Conservation (phyloP, 2,329 filamentous ascomycete genomes). For the Dactylonectria estremocensis region DNA sequence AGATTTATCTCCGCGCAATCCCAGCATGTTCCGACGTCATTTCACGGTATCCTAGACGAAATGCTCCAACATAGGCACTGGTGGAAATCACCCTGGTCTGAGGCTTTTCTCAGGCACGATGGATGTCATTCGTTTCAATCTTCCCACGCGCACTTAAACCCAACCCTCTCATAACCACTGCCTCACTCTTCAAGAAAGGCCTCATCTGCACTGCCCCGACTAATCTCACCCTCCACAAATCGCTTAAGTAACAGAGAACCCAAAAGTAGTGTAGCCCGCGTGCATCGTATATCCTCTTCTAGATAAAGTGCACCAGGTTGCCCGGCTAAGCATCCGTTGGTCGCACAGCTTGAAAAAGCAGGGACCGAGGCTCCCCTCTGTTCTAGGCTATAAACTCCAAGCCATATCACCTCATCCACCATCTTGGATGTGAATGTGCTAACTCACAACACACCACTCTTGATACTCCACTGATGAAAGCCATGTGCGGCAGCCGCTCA, state of each 20-base stretch:
- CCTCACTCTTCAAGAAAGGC: conserved; percentile 1
- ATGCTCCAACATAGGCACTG: background rate
- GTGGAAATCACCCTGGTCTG: background rate
- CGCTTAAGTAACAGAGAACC: conserved; percentile 6
- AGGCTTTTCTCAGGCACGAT: background rate
- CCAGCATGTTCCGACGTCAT: background rate
- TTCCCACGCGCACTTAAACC: background rate
- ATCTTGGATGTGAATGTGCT: background rate
- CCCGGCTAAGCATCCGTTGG: background rate
- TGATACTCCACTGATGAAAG: background rate
- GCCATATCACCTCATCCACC: conserved; percentile 11
- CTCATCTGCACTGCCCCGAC: conserved; percentile 8
- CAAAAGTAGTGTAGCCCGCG: background rate
- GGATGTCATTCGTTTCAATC: background rate
- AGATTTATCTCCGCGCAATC: background rate
- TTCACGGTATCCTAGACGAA: background rate
- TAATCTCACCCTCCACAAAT: background rate
- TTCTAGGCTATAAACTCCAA: background rate
- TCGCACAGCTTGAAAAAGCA: conserved; percentile 1
- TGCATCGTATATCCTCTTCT: background rate
- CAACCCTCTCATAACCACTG: background rate
- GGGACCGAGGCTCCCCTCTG: conserved; percentile 1
- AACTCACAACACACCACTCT: background rate
- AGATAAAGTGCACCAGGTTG: background rate
- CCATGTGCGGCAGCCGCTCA: background rate